phyloP scores from a whole-genome alignment of 306 rosid species.

The Vigna hirtella region DNA sequence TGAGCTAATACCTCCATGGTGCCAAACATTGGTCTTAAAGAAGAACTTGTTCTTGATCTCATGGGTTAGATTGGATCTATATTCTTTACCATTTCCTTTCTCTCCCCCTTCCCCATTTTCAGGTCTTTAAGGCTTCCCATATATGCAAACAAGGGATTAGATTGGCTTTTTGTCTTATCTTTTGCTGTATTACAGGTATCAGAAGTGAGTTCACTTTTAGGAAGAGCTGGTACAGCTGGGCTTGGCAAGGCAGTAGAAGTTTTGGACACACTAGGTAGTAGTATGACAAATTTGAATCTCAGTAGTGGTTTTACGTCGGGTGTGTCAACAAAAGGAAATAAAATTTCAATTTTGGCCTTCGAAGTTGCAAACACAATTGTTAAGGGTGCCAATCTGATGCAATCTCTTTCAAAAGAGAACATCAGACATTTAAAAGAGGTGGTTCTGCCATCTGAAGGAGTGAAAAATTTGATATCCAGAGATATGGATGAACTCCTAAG shows the following conservation, averaged over 20 bases:
- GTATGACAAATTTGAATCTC: slow-evolving; percentile 88
- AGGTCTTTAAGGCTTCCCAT: slow-evolving; percentile 18
- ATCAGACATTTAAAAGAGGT: slow-evolving; percentile 88
- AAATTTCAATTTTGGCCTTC: slow-evolving; percentile 93
- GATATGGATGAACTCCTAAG: slow-evolving; percentile 90
- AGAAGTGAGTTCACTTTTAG: slow-evolving; percentile 92
- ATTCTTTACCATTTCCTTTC: slow-evolving; percentile 16
- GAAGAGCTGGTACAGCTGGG: slow-evolving; percentile 97
- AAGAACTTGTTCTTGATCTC: slow-evolving; percentile 12
- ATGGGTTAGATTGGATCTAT: slow-evolving; percentile 17
- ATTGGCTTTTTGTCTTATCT: slow-evolving; percentile 34
- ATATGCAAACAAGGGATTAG: background rate
- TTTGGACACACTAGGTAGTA: slow-evolving; percentile 97
- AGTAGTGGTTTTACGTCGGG: slow-evolving; percentile 89
- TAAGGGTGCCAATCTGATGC: slow-evolving; percentile 95
- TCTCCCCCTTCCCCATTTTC: background rate
- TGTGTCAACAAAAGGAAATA: slow-evolving; percentile 82
- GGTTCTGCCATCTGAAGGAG: slow-evolving; percentile 92
- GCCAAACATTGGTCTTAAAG: slow-evolving; percentile 8
- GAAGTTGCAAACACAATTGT: slow-evolving; percentile 99
- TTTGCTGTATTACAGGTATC: slow-evolving; percentile 72
- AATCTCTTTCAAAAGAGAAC: slow-evolving; percentile 93
- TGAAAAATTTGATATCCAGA: slow-evolving; percentile 81
- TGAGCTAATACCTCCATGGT: slow-evolving; percentile 29
- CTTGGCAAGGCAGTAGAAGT: slow-evolving; percentile 99